Conservation (phyloP, 1,284 basidiomycete genomes). For the Papiliotrema laurentii region DNA sequence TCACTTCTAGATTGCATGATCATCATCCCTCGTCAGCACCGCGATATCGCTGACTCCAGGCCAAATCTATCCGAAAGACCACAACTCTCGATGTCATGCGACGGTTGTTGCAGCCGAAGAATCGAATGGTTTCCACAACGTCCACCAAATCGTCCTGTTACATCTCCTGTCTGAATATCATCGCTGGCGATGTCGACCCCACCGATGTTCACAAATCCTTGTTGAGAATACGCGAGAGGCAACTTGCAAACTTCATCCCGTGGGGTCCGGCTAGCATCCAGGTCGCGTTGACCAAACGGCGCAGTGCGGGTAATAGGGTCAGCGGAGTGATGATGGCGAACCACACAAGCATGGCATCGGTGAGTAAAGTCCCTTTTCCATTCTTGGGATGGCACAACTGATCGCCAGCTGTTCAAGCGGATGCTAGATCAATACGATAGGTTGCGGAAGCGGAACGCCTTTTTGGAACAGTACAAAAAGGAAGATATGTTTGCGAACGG, state of each 20-base stretch:
- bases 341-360: slow-evolving; percentile 93
- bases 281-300: slow-evolving; percentile 83
- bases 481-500: slow-evolving; percentile 89
- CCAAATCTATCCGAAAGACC: slow-evolving; percentile 83
- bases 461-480: slow-evolving; percentile 96
- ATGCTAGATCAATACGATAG: slow-evolving; percentile 95
- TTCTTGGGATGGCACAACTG: background rate
- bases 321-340: slow-evolving; percentile 99
- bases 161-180: slow-evolving; percentile 97
- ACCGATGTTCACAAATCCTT: slow-evolving; percentile 98
- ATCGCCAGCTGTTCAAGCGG: slow-evolving; percentile 77
- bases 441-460: slow-evolving; percentile 83
- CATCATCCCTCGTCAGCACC: too few relatives aligned
- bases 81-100: slow-evolving; percentile 99
- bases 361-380: slow-evolving; percentile 49
- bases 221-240: slow-evolving; percentile 90
- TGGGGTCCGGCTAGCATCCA: slow-evolving; percentile 99
- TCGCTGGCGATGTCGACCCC: slow-evolving; percentile 96
- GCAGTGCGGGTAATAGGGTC: slow-evolving; percentile 82
- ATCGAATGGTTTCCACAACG: slow-evolving; percentile 94
- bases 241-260: slow-evolving; percentile 95
- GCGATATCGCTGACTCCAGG: slow-evolving; percentile 56
- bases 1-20: background rate
- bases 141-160: slow-evolving; percentile 90
- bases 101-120: slow-evolving; percentile 93